Percentiles rank a stretch among this genome's conserved stretches.
These are phyloP conservation scores for Sabuloglossum arenarium DNA, from an alignment of 495 filamentous ascomycete species.

Conservation along the genomic window DNA sequence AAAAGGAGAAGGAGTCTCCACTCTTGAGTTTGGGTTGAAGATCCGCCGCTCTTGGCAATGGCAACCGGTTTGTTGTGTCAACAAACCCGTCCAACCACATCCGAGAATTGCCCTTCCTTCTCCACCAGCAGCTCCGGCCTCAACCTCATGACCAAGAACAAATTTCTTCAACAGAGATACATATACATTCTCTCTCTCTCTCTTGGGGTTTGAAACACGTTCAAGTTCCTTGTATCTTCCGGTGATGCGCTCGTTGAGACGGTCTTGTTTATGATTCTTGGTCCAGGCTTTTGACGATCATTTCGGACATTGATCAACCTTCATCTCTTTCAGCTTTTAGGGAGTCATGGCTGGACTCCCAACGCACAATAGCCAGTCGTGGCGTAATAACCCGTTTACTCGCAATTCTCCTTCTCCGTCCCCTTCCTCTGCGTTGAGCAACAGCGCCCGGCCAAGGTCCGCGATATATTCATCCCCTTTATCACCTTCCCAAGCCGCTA, in stretches of 20 bases:
- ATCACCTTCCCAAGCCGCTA: conserved; percentile 15
- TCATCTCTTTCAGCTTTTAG: neutral
- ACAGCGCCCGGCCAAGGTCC: conserved; percentile 46
- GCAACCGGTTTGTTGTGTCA: neutral
- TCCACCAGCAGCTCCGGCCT: neutral
- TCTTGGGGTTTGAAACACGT: neutral
- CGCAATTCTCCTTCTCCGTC: conserved; percentile 36
- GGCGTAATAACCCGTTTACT: conserved; percentile 60
- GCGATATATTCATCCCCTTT: conserved; percentile 39
- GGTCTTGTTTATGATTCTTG: neutral
- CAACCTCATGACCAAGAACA: neutral
- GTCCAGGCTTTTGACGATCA: too few relatives aligned
- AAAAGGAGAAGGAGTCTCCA: too few relatives aligned
- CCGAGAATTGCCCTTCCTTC: neutral
- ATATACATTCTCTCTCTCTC: neutral
- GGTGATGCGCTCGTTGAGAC: neutral
- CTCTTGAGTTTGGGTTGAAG: too few relatives aligned
- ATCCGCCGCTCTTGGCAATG: neutral
- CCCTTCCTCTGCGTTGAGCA: conserved; percentile 33
- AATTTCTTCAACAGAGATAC: neutral
- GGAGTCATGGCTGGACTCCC: conserved; percentile 18
- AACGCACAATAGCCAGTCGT: conserved; percentile 20
- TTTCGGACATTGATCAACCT: too few relatives aligned
- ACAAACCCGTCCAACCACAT: neutral
- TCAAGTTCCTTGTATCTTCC: neutral